Evolutionary conservation across 2,329 filamentous ascomycete species (phyloP).

Genomic region (Coniochaeta sp.): DNA sequence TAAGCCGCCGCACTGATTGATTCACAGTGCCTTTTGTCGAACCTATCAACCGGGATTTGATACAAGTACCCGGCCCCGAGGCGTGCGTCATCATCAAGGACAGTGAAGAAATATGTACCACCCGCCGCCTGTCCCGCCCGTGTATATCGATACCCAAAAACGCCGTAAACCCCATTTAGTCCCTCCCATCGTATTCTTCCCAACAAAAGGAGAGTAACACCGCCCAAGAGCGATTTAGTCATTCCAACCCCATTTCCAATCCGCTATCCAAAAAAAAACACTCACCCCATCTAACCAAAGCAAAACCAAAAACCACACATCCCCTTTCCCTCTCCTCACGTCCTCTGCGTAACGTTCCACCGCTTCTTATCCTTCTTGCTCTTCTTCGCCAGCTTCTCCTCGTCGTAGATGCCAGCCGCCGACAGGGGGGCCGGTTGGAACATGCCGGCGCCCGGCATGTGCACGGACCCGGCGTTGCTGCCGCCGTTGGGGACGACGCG

Average conservation of each 20-base stretch:
- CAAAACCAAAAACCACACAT: neutral
- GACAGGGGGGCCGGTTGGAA: constrained; percentile 30
- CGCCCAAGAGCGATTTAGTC: neutral
- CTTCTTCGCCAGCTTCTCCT: constrained; percentile 17
- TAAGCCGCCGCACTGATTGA: too few species aligned
- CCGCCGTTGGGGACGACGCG: constrained; percentile 25
- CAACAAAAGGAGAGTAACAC: neutral
- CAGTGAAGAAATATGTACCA: too few species aligned
- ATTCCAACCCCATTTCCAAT: too few species aligned
- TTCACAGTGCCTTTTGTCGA: too few species aligned
- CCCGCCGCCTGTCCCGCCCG: neutral
- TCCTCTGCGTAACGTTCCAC: constrained; percentile 37
- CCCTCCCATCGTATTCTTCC: too few species aligned
- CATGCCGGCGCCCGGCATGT: constrained; percentile 24
- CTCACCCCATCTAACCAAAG: too few species aligned
- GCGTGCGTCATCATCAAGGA: too few species aligned
- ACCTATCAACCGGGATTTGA: too few species aligned
- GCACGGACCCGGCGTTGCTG: constrained; percentile 31
- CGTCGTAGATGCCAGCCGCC: constrained; percentile 22
- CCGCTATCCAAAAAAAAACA: neutral
- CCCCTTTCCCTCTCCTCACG: too few species aligned
- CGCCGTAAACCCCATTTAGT: neutral
- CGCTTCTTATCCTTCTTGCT: constrained; percentile 39
- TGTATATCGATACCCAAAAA: neutral
- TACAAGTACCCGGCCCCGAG: too few species aligned